Conservation (phyloP, 2,329 filamentous ascomycete species). For the Nemania sp. region DNA sequence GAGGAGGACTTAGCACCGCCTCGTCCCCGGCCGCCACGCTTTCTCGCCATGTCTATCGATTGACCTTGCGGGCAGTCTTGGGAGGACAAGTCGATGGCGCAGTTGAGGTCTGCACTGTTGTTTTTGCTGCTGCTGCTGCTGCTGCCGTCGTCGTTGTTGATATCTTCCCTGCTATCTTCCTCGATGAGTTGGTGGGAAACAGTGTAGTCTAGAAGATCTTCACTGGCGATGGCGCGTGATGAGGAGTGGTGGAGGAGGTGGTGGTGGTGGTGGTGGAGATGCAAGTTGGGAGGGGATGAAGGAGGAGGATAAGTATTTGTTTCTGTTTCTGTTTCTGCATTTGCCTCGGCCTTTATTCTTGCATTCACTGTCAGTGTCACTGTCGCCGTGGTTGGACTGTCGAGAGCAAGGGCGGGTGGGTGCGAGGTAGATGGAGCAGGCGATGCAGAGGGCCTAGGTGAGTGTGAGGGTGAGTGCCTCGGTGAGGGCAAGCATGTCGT, state of each 20-base stretch:
- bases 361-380: not conserved
- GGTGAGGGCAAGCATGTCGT: constrained; percentile 12
- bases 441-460: constrained; percentile 8
- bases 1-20: constrained; percentile 32
- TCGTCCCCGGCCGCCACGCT: constrained; percentile 38
- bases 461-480: constrained; percentile 8
- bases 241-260: not conserved
- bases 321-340: not conserved
- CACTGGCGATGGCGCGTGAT: constrained; percentile 10
- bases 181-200: not conserved
- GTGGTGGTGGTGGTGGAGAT: constrained; percentile 2
- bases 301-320: not conserved
- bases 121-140: too few species aligned
- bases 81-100: constrained; percentile 16
- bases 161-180: not conserved
- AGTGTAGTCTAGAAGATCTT: constrained; percentile 7
- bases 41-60: constrained; percentile 36
- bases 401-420: not conserved
- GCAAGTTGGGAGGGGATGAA: constrained; percentile 5
- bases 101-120: constrained; percentile 22
- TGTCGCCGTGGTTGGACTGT: not conserved
- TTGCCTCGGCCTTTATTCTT: not conserved
- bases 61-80: constrained; percentile 20
- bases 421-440: not conserved
- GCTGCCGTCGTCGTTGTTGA: not conserved